These are phyloP conservation scores for Eleusine coracana DNA, from an alignment of 176 grass and related monocot species.

Conservation along the genomic window DNA sequence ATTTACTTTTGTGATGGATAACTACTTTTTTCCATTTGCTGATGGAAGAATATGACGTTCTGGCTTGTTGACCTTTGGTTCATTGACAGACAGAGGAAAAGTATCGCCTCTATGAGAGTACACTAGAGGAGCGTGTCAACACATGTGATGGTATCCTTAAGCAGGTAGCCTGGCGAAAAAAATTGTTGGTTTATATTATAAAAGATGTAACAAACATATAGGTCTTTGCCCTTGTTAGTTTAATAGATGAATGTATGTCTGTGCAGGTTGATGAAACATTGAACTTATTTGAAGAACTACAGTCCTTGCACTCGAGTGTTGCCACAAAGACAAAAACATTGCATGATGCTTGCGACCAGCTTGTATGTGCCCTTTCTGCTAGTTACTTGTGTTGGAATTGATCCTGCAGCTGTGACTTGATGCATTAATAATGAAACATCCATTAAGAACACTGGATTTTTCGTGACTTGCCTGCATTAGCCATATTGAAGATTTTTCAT, in stretches of 20 bases:
- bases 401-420: neutral
- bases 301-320: conserved; percentile 83
- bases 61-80: conserved; percentile 34
- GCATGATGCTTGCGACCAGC: conserved; percentile 94
- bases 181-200: conserved; percentile 29
- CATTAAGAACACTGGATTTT: neutral
- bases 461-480: conserved; percentile 7
- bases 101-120: conserved; percentile 87
- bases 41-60: neutral
- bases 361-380: conserved; percentile 51
- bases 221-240: neutral
- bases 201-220: conserved; percentile 1
- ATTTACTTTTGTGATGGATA: conserved; percentile 19
- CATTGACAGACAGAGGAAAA: conserved; percentile 87
- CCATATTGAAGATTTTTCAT: conserved; percentile 37
- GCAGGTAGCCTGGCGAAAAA: conserved; percentile 53
- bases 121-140: conserved; percentile 71
- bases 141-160: conserved; percentile 94
- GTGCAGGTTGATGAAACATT: conserved; percentile 91
- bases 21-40: too few species aligned
- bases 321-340: conserved; percentile 91
- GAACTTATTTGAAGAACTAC: conserved; percentile 91
- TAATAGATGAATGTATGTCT: conserved; percentile 14
- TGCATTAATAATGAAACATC: conserved; percentile 18
- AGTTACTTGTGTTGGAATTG: neutral